Conservation (phyloP, 2,329 filamentous ascomycete species). For the Lachnellula hyalina region DNA sequence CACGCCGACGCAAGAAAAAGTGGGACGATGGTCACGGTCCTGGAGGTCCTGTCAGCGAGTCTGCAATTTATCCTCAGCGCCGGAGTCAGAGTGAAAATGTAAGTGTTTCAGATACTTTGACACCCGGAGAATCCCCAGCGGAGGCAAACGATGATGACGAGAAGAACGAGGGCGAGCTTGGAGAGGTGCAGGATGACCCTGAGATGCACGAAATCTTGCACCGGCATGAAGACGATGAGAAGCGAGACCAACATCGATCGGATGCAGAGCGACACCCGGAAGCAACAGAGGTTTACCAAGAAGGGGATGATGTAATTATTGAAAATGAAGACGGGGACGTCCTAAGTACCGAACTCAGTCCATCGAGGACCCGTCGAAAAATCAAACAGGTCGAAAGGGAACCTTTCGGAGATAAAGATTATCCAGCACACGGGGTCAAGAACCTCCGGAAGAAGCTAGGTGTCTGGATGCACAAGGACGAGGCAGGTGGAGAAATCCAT, state of each 20-base stretch:
- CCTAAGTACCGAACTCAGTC: slow-evolving; percentile 40
- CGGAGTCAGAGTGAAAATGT: slow-evolving; percentile 23
- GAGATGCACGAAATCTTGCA: slow-evolving; percentile 32
- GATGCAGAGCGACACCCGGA: slow-evolving; percentile 28
- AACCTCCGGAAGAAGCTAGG: slow-evolving; percentile 29
- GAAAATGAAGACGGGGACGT: slow-evolving; percentile 89
- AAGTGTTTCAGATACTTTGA: slow-evolving; percentile 27
- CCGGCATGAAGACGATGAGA: slow-evolving; percentile 30
- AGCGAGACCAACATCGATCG: slow-evolving; percentile 28
- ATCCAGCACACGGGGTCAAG: slow-evolving; percentile 27
- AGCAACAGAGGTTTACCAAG: slow-evolving; percentile 67
- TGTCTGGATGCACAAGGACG: slow-evolving; percentile 34
- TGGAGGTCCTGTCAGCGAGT: slow-evolving; percentile 83
- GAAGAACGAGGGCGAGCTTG: slow-evolving; percentile 27
- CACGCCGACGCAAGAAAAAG: slow-evolving; percentile 59
- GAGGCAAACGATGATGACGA: slow-evolving; percentile 29
- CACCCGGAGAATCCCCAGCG: slow-evolving; percentile 25
- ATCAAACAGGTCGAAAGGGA: slow-evolving; percentile 38
- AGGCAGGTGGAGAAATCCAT: slow-evolving; percentile 33
- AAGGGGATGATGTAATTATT: slow-evolving; percentile 72
- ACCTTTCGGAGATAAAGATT: slow-evolving; percentile 32
- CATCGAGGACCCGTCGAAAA: slow-evolving; percentile 25
- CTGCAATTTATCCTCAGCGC: slow-evolving; percentile 71
- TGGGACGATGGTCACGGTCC: slow-evolving; percentile 69
- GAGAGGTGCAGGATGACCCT: slow-evolving; percentile 31